phyloP scores from a whole-genome alignment of 1,284 basidiomycete species.

The Papiliotrema laurentii region DNA sequence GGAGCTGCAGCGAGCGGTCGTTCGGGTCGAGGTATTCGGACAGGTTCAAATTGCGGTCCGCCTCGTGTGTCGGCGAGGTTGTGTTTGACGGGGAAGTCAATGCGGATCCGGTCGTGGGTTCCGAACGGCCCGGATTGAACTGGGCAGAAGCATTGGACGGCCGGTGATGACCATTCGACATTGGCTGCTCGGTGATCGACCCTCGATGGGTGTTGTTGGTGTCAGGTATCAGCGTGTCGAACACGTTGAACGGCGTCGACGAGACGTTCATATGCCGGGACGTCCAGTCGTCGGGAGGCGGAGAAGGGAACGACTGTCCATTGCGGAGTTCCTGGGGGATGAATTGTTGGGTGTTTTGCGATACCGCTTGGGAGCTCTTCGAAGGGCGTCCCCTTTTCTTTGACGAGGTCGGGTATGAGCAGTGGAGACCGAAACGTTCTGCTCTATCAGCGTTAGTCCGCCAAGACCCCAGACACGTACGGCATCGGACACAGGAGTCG shows the following conservation, averaged over 20 bases:
- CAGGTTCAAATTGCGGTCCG: constrained; percentile 1
- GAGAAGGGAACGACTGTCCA: neutral
- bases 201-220: neutral
- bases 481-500: neutral
- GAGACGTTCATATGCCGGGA: neutral
- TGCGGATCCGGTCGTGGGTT: neutral
- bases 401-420: neutral
- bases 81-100: neutral
- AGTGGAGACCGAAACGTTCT: constrained; percentile 1
- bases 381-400: neutral
- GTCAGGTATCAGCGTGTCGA: neutral
- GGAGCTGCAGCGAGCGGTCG: neutral
- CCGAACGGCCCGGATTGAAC: neutral
- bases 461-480: neutral
- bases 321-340: neutral
- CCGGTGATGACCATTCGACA: no score
- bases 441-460: neutral
- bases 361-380: neutral
- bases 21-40: constrained; percentile 4
- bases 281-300: neutral
- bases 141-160: neutral
- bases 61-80: neutral
- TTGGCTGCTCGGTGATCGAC: neutral
- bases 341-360: no score
- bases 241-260: neutral